These are phyloP conservation scores for Lasiosphaeria miniovina DNA, from an alignment of 495 filamentous ascomycete species.

Conservation along the genomic window DNA sequence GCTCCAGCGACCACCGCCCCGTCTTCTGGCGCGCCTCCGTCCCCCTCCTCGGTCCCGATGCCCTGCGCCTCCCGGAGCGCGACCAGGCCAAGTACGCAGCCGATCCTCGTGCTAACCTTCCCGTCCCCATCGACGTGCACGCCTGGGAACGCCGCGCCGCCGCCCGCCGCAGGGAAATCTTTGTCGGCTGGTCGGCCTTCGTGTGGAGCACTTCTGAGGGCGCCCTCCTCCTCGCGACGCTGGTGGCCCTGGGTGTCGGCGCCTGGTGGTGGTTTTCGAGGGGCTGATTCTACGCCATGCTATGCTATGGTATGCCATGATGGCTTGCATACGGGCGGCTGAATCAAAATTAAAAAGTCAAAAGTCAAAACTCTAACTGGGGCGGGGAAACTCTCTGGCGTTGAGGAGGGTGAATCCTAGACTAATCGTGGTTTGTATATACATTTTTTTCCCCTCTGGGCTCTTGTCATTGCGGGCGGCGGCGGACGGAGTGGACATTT, in stretches of 20 bases:
- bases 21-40: constrained; percentile 66
- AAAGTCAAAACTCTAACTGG: no score
- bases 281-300: constrained; percentile 5
- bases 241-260: constrained; percentile 32
- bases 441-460: no score
- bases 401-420: no score
- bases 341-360: no score
- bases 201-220: constrained; percentile 43
- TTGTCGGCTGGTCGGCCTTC: constrained; percentile 46
- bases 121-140: constrained; percentile 40
- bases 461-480: no score
- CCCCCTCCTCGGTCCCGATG: constrained; percentile 43
- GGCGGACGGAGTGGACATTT: no score
- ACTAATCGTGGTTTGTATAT: no score
- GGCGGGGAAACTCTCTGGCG: no score
- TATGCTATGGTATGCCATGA: background rate
- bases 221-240: constrained; percentile 36
- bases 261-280: constrained; percentile 37
- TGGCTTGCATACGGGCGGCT: no score
- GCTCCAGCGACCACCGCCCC: constrained; percentile 79
- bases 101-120: constrained; percentile 36
- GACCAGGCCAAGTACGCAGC: constrained; percentile 16
- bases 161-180: constrained; percentile 38
- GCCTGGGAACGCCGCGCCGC: constrained; percentile 42
- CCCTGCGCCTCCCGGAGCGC: constrained; percentile 21